These are phyloP conservation scores for Nakaseomyces kungkrabaensis DNA, from an alignment of 1,139 yeast species.

Conservation along the genomic window DNA sequence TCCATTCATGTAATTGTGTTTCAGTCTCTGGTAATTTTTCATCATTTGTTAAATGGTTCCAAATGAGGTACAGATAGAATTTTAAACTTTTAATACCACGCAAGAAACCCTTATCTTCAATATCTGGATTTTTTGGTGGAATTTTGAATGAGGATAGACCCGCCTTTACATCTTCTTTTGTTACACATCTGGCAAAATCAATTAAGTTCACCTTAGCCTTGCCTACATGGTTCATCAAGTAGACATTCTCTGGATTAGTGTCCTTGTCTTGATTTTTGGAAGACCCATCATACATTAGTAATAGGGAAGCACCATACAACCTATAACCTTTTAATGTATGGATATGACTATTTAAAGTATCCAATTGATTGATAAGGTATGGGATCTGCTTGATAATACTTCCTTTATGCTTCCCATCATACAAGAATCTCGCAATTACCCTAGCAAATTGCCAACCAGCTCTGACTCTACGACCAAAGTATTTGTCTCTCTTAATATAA, in stretches of 20 bases:
- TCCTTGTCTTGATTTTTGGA: conserved; percentile 16
- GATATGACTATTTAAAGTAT: conserved; percentile 48
- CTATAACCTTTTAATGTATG: conserved; percentile 63
- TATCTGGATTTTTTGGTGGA: conserved; percentile 59
- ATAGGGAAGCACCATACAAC: conserved; percentile 80
- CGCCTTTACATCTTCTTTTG: conserved; percentile 45
- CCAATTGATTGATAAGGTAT: conserved; percentile 47
- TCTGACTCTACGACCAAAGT: conserved; percentile 72
- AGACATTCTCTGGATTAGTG: conserved; percentile 38
- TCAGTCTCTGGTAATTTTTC: conserved; percentile 25
- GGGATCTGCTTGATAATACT: conserved; percentile 67
- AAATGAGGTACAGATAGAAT: conserved; percentile 49
- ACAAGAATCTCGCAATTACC: conserved; percentile 64
- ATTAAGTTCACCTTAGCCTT: conserved; percentile 58
- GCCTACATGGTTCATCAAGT: conserved; percentile 54
- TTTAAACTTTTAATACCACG: conserved; percentile 67
- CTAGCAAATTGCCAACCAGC: conserved; percentile 72
- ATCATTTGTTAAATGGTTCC: conserved; percentile 37
- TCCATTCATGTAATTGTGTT: conserved; percentile 15
- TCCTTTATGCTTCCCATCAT: conserved; percentile 53
- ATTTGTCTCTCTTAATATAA: conserved; percentile 72
- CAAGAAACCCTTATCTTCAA: conserved; percentile 74
- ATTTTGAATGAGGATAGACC: conserved; percentile 33
- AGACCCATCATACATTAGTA: conserved; percentile 77
- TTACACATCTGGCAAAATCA: conserved; percentile 92